Base-by-base conservation (phyloP, 2,329 filamentous ascomycete genomes). In the Fusarium sp. region DNA sequence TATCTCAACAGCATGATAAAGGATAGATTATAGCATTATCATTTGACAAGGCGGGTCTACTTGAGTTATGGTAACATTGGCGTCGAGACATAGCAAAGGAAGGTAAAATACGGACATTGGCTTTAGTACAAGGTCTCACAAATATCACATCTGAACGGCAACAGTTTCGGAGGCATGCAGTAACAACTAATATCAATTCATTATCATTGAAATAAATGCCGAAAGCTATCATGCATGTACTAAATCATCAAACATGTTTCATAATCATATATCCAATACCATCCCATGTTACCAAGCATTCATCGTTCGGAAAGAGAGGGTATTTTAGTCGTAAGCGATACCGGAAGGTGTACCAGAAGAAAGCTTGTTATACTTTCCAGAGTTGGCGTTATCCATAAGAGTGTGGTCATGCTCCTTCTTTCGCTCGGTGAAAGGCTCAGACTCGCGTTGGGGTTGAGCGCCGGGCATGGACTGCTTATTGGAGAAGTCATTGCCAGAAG, bases 351-450 rank as follows among this genome's bases (percentile, higher is more conserved):
- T 73, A 0, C 71, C 71, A 8, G 71, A 73, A 3, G 71, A 11
- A 12, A 73, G 68, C 3, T 59, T 64, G 22, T 73, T 73, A 20
- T 73, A 73, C 57, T 73, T 63, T 32, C 71, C 71, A 15, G 65
- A 40, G 8, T 73, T 73, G 6, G 71, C 71, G 3, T 67, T 58
- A 1, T 71, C 65, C 0, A 60, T 49, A 4, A 68, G 34, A 0
- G 55, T 55, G 6, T 52, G 54, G 7, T 55, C 18, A 42, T 34
- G 3, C 8, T 57, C 18, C 18, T 8, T 45, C 54, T 24, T 29
- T 14, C 10, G 24, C 24, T 53, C 34, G 10, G 24, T 16, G 18
- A 52, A 53, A 16, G 32, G 24, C 34, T 53, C 12, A 0, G 63
- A 54, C 15, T 42, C 50, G 8, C 8, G 55, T 6, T 57, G 30